These are phyloP conservation scores for Didymella glomerata DNA, from an alignment of 2,329 filamentous ascomycete genomes.

Conservation along the genomic window DNA sequence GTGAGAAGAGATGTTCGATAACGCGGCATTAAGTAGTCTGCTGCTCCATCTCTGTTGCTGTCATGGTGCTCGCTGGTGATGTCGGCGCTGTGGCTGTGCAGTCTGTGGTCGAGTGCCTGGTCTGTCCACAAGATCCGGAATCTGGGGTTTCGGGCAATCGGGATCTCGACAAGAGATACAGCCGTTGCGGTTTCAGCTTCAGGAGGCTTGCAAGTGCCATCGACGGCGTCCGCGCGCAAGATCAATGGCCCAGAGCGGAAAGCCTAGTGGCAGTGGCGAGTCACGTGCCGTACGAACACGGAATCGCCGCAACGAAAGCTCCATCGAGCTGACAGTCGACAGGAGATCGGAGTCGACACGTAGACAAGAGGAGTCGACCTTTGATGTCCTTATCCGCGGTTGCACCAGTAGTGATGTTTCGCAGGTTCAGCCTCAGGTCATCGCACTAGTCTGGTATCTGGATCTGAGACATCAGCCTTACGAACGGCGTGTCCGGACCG, in stretches of 20 bases:
- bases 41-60: background rate
- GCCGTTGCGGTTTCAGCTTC: background rate
- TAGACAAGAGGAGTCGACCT: background rate
- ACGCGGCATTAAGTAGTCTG: background rate
- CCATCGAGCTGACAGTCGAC: background rate
- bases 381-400: background rate
- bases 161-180: background rate
- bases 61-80: background rate
- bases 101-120: background rate
- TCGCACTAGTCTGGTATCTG: conserved; percentile 14
- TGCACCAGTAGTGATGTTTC: conserved; percentile 9
- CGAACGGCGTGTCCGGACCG: conserved; percentile 20
- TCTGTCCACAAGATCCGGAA: background rate
- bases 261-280: conserved; percentile 2
- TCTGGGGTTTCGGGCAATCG: background rate
- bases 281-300: conserved; percentile 18
- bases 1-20: background rate
- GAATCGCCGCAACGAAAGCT: conserved; percentile 14
- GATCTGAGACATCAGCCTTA: conserved; percentile 24
- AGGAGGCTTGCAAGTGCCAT: background rate
- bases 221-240: background rate
- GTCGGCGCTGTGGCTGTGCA: background rate
- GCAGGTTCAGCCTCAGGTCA: conserved; percentile 12
- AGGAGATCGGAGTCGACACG: background rate
- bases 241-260: conserved; percentile 1